Evolutionary conservation across 306 rosid species (phyloP).

Genomic region (Begonia peltatifolia): DNA sequence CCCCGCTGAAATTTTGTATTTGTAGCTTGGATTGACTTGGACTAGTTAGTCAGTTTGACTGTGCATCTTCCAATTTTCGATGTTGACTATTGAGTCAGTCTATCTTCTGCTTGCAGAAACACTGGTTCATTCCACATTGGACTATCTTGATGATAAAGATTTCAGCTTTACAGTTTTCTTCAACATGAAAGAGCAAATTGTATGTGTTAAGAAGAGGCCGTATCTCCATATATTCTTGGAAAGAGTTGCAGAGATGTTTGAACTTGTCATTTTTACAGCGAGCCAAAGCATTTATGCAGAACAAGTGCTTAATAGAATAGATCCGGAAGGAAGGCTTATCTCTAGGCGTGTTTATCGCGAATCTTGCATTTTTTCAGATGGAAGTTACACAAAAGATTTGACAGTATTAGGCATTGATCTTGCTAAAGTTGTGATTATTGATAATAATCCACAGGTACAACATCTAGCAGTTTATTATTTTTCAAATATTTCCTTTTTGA

Average conservation of each 20-base stretch:
- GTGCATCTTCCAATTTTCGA: not conserved
- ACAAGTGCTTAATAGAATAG: slow-evolving; percentile 83
- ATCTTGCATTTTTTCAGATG: slow-evolving; percentile 80
- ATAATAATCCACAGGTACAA: slow-evolving; percentile 93
- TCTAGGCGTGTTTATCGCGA: slow-evolving; percentile 81
- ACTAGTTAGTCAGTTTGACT: not conserved
- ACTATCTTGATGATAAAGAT: slow-evolving; percentile 66
- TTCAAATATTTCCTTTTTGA: too few relatives aligned
- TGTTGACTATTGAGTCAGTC: not conserved
- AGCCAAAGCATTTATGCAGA: slow-evolving; percentile 95
- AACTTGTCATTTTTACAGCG: slow-evolving; percentile 86
- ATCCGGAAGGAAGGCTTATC: slow-evolving; percentile 65
- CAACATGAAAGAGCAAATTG: slow-evolving; percentile 81
- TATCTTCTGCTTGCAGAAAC: slow-evolving; percentile 56
- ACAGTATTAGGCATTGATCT: slow-evolving; percentile 81
- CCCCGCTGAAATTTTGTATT: too few relatives aligned
- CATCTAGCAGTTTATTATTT: not conserved
- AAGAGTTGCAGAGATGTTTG: slow-evolving; percentile 90
- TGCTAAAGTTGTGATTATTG: slow-evolving; percentile 80
- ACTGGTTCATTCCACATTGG: slow-evolving; percentile 89
- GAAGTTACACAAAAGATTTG: slow-evolving; percentile 89
- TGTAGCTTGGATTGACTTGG: too few relatives aligned
- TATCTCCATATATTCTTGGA: slow-evolving; percentile 69
- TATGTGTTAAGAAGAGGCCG: slow-evolving; percentile 84
- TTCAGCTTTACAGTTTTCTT: slow-evolving; percentile 74